phyloP scores from a whole-genome alignment of 2,329 filamentous ascomycete species.

The Leptodontidium sp. region DNA sequence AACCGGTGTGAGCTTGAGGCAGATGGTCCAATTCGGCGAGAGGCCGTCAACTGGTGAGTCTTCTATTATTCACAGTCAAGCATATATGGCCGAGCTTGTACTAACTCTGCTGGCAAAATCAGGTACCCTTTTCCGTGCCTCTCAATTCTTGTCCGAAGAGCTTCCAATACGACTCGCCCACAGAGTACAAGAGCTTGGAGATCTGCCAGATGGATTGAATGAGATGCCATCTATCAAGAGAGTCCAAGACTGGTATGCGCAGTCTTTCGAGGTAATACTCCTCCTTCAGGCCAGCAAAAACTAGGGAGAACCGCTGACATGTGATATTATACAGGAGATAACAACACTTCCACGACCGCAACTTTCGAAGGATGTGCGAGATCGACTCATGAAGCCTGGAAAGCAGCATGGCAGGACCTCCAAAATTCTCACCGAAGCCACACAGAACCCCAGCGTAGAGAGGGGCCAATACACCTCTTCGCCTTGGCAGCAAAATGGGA shows the following conservation, averaged over 20 bases:
- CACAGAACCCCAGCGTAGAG: constrained; percentile 87
- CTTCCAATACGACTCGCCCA: constrained; percentile 96
- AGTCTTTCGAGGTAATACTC: constrained; percentile 90
- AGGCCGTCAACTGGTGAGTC: constrained; percentile 83
- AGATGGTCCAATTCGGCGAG: constrained; percentile 99
- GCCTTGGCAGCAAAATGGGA: constrained; percentile 51
- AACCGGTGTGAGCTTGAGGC: constrained; percentile 92
- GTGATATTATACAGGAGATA: constrained; percentile 74
- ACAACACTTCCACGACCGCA: constrained; percentile 82
- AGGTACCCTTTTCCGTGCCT: constrained; percentile 97
- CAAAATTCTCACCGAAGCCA: constrained; percentile 80
- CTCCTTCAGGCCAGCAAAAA: constrained; percentile 18
- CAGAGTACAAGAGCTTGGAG: constrained; percentile 91
- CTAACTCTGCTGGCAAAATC: constrained; percentile 27
- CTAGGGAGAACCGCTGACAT: constrained; percentile 39
- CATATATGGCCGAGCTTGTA: neutral
- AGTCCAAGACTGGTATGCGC: constrained; percentile 98
- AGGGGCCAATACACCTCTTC: constrained; percentile 80
- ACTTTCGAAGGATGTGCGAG: constrained; percentile 77
- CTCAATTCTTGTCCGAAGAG: constrained; percentile 98
- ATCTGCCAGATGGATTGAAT: constrained; percentile 92
- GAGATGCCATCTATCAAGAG: constrained; percentile 97
- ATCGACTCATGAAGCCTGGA: constrained; percentile 76
- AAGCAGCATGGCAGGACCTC: constrained; percentile 62
- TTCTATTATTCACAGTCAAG: neutral